A percentile compares a stretch with the other conserved stretches of the same genome.
These are phyloP conservation scores for Suhomyces xylopsoci DNA, from an alignment of 805 yeast species.

Conservation along the genomic window DNA sequence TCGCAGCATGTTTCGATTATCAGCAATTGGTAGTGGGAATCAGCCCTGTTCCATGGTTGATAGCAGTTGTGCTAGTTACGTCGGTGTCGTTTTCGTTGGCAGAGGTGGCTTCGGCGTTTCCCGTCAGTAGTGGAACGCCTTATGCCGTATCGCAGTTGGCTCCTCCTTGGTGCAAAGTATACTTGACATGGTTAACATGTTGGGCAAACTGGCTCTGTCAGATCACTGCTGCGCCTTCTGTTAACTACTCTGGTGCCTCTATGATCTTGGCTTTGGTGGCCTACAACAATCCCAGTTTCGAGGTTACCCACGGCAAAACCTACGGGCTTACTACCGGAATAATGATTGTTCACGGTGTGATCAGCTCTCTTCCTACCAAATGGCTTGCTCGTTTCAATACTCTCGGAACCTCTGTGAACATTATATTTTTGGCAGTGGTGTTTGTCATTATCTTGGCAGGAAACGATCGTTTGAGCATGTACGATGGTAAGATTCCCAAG, in stretches of 20 bases:
- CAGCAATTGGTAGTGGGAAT: slow-evolving; percentile 61
- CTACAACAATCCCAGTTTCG: slow-evolving; percentile 38
- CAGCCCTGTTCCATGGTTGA: slow-evolving; percentile 59
- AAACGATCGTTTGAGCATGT: slow-evolving; percentile 38
- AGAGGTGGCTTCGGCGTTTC: slow-evolving; percentile 62
- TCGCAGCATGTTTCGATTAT: slow-evolving; percentile 60
- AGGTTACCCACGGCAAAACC: slow-evolving; percentile 46
- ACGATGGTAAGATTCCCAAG: slow-evolving; percentile 35
- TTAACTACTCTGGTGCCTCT: slow-evolving; percentile 53
- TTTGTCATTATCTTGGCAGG: slow-evolving; percentile 54
- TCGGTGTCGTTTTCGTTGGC: slow-evolving; percentile 63
- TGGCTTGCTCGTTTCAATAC: slow-evolving; percentile 52
- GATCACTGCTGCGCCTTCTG: slow-evolving; percentile 60
- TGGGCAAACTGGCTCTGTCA: slow-evolving; percentile 67
- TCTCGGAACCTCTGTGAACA: slow-evolving; percentile 48
- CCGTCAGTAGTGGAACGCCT: slow-evolving; percentile 67
- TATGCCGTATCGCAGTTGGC: slow-evolving; percentile 64
- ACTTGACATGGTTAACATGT: slow-evolving; percentile 60
- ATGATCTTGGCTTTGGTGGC: slow-evolving; percentile 53
- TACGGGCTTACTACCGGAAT: slow-evolving; percentile 54
- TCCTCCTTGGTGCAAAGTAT: slow-evolving; percentile 51
- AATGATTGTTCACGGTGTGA: slow-evolving; percentile 43
- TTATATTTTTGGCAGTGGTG: slow-evolving; percentile 48
- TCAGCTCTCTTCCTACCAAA: slow-evolving; percentile 54
- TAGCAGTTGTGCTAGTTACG: slow-evolving; percentile 54